Base-by-base conservation (phyloP, 768 basidiomycete species). In the Hemileccinum impolitum region DNA sequence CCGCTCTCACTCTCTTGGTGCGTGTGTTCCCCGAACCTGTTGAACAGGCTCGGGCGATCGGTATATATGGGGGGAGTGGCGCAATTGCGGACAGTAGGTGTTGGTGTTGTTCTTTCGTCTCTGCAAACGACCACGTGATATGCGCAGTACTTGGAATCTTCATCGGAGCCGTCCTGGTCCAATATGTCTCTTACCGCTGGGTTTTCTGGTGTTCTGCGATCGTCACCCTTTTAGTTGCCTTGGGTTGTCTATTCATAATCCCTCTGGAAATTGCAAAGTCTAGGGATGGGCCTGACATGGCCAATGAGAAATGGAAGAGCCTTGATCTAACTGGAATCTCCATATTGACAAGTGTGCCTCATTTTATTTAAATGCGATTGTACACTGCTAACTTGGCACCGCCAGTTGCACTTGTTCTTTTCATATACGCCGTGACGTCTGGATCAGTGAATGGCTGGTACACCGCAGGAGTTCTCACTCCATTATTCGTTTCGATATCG, bases 391-490 rank as follows among this genome's bases (percentile, higher is more conserved):
- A 58, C 39, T 32, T 14, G 25, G 4, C 4, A n/a, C 21, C 2
- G 3, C 15, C 49, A 74, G 72, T 54, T 23, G 63, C 72, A 19
- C 50, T 73, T 45, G 60, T 74, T 41, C 52, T 75, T 26, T 71
- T 74, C 45, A 69, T 75, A 3, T 75, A 74, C 40, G 69, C 73
- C 2, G 58, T 75, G n/a, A 76, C 72, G 0, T 69, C 71, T 28
- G 79, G 76, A 19, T 72, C 81, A 7, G 68, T 70, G 15, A 62
- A 60, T 42, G 79, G 81, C 18, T 83, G 82, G 82, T 60, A 57
- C 5, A 60, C 70, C 1, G 70, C 76, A 5, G 52, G 61, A 15
- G 76, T 81, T 47, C 60, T 82, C 42, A 68, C 63, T 4, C 73
- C 77, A 0, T 63, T 84, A 34, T 59, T 78, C 10, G 54, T 81